phyloP scores from a whole-genome alignment of 2,329 filamentous ascomycete genomes.

The Aureobasidium musti region DNA sequence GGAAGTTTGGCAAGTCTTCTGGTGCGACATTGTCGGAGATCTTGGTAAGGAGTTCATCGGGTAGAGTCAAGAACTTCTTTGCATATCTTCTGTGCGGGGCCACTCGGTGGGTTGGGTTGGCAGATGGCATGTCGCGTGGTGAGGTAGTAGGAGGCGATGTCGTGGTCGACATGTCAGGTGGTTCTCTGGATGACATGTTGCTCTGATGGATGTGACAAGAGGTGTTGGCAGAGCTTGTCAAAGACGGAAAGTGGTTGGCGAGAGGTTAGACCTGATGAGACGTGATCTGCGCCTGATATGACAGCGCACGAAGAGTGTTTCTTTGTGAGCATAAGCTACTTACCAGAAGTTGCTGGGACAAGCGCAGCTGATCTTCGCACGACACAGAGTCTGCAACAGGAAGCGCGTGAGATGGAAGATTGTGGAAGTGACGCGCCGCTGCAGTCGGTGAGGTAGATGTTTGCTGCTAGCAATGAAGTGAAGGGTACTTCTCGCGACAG shows the following conservation, averaged over 20 bases:
- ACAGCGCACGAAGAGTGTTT: neutral
- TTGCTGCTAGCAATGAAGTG: neutral
- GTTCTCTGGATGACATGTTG: neutral
- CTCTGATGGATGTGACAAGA: neutral
- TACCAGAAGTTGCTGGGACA: neutral
- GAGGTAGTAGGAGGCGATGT: neutral
- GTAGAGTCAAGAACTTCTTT: constrained; percentile 1
- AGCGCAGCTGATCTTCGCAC: neutral
- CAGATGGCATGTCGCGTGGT: neutral
- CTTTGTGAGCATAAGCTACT: neutral
- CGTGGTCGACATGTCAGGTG: neutral
- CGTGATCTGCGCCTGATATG: neutral
- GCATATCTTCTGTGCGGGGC: constrained; percentile 1
- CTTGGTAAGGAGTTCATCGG: neutral
- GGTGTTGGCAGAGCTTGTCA: neutral
- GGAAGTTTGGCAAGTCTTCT: constrained; percentile 4
- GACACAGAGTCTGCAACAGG: neutral
- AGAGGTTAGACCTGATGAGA: too few relatives aligned
- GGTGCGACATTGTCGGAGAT: neutral
- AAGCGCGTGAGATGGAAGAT: neutral
- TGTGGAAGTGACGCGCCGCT: neutral
- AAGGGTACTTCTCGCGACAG: too few relatives aligned
- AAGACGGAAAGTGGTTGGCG: neutral
- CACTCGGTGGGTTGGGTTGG: neutral
- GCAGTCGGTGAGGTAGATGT: neutral